phyloP scores from a whole-genome alignment of 768 basidiomycete species.

The Dentipellis fragilis region DNA sequence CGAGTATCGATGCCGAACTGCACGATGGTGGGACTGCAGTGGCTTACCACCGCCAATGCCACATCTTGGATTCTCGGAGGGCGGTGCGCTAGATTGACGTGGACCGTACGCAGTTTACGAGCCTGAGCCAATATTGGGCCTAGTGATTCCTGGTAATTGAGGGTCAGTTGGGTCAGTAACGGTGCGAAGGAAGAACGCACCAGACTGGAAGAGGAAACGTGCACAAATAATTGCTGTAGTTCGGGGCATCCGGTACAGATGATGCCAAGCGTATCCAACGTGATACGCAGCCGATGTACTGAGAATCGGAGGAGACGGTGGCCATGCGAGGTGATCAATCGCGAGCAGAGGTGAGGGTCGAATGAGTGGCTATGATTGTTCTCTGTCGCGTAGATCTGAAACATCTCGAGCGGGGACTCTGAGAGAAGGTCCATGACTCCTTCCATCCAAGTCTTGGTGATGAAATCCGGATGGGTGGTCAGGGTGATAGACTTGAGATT shows the following conservation, averaged over 20 bases:
- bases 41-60: constrained; percentile 31
- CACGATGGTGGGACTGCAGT: constrained; percentile 40
- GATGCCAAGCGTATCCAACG: constrained; percentile 34
- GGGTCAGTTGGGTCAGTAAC: background rate
- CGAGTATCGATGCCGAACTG: constrained; percentile 61
- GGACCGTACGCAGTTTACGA: constrained; percentile 40
- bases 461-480: constrained; percentile 28
- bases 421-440: constrained; percentile 34
- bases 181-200: constrained; percentile 24
- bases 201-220: constrained; percentile 34
- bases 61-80: constrained; percentile 9
- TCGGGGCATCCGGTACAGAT: constrained; percentile 44
- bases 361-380: constrained; percentile 9
- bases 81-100: constrained; percentile 39
- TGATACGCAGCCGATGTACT: constrained; percentile 53
- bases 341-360: constrained; percentile 41
- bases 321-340: constrained; percentile 41
- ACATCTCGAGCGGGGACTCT: constrained; percentile 39
- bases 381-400: constrained; percentile 54
- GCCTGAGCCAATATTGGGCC: constrained; percentile 34
- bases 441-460: constrained; percentile 30
- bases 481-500: constrained; percentile 49
- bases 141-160: constrained; percentile 27
- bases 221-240: constrained; percentile 58
- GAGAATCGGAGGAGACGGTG: constrained; percentile 45